Evolutionary conservation across 2,329 filamentous ascomycete species (phyloP).

Genomic region (Cryphonectria parasitica): DNA sequence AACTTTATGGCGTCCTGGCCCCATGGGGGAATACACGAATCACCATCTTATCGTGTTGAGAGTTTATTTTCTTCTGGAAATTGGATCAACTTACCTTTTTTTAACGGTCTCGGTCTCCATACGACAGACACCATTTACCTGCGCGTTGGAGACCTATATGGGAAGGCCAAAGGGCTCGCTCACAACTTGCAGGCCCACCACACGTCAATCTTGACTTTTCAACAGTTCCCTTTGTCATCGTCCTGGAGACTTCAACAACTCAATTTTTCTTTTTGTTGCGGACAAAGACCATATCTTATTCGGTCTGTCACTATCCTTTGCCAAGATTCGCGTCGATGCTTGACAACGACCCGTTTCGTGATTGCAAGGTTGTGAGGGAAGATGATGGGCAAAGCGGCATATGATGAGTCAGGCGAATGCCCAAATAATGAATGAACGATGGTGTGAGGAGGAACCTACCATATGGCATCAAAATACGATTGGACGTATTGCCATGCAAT

Average conservation of each 20-base stretch:
- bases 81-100: conserved; percentile 19
- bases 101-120: neutral
- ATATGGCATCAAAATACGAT: conserved; percentile 11
- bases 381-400: neutral
- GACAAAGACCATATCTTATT: too few relatives aligned
- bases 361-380: neutral
- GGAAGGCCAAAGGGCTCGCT: conserved; percentile 11
- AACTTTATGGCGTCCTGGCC: conserved; percentile 26
- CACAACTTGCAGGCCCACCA: neutral
- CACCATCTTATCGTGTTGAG: conserved; percentile 16
- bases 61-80: conserved; percentile 3
- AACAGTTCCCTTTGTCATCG: conserved; percentile 11
- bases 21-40: conserved; percentile 20
- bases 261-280: neutral
- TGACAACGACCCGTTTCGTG: conserved; percentile 1
- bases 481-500: conserved; percentile 21
- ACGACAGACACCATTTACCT: neutral
- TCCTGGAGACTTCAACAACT: conserved; percentile 26
- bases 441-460: conserved; percentile 4
- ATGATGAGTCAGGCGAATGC: neutral
- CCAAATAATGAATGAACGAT: conserved; percentile 1
- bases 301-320: conserved; percentile 18
- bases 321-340: conserved; percentile 3
- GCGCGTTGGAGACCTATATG: conserved; percentile 3
- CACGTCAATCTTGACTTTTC: conserved; percentile 9